Percentiles rank a stretch among this genome's conserved stretches.
These are phyloP conservation scores for Akanthomyces lecanii DNA, from an alignment of 2,329 filamentous ascomycete species.

Conservation along the genomic window DNA sequence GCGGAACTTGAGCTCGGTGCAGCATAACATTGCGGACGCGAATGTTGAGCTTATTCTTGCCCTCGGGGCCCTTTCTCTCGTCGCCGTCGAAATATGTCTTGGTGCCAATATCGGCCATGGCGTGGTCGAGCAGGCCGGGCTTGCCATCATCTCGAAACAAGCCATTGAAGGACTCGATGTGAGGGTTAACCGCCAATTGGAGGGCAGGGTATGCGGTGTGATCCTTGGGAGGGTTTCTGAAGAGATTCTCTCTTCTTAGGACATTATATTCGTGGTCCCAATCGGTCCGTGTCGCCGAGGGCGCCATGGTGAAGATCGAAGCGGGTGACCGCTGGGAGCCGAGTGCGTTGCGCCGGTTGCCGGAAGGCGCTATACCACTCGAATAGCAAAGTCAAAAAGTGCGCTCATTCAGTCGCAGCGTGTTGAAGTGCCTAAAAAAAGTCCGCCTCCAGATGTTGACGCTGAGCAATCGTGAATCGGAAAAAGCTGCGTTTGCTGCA, in stretches of 20 bases:
- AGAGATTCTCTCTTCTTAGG: slow-evolving; percentile 79
- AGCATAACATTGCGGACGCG: slow-evolving; percentile 77
- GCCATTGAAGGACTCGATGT: slow-evolving; percentile 93
- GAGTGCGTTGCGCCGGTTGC: not conserved
- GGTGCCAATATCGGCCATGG: slow-evolving; percentile 81
- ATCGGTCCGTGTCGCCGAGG: slow-evolving; percentile 57
- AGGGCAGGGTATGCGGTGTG: slow-evolving; percentile 83
- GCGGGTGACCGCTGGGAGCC: not conserved
- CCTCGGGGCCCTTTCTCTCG: slow-evolving; percentile 52
- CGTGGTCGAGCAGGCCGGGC: slow-evolving; percentile 60
- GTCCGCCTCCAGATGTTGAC: not conserved
- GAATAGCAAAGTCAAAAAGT: not conserved
- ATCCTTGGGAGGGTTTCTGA: slow-evolving; percentile 82
- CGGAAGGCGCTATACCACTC: not conserved
- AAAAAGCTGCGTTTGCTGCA: slow-evolving; percentile 3
- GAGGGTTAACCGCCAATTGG: slow-evolving; percentile 79
- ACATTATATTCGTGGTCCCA: slow-evolving; percentile 89
- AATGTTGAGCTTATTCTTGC: slow-evolving; percentile 71
- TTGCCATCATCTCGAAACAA: slow-evolving; percentile 70
- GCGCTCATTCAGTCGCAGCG: not conserved
- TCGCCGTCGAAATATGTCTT: slow-evolving; percentile 84
- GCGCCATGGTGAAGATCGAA: slow-evolving; percentile 43
- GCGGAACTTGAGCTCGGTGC: slow-evolving; percentile 74
- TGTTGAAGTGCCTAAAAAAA: not conserved
- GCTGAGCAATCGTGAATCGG: not conserved